Conservation (phyloP, 192 early-diverging fungal species). For the Gonapodya sp. region DNA sequence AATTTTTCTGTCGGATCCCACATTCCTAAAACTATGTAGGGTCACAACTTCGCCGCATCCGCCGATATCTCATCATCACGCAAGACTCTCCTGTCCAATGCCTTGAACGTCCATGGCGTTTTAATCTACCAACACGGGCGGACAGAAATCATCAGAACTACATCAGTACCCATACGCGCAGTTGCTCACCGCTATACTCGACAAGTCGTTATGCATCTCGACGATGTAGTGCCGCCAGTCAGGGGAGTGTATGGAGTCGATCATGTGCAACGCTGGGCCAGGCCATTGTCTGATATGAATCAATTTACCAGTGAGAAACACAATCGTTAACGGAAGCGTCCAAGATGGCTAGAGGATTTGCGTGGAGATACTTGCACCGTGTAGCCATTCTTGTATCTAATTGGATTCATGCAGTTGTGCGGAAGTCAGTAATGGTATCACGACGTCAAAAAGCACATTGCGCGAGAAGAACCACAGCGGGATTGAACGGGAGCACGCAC, state of each 20-base stretch:
- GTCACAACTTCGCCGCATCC: background rate
- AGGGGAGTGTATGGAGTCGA: background rate
- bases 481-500: background rate
- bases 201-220: background rate
- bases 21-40: background rate
- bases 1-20: too few species aligned
- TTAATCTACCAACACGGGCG: background rate
- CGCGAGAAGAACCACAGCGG: background rate
- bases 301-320: background rate
- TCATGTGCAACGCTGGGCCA: constrained; percentile 1
- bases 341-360: too few species aligned
- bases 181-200: background rate
- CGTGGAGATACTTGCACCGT: too few species aligned
- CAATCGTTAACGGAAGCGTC: too few species aligned
- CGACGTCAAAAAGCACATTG: background rate
- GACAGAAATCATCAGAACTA: background rate
- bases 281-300: background rate
- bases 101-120: background rate
- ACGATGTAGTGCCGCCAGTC: constrained; percentile 2
- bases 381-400: background rate
- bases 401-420: too few species aligned
- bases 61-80: background rate
- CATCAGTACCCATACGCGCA: background rate
- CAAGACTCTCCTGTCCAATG: background rate
- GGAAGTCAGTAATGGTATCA: background rate